Evolutionary conservation across 1,139 yeast genomes (phyloP).

Genomic region (Spencermartinsiella ligniputridi): DNA sequence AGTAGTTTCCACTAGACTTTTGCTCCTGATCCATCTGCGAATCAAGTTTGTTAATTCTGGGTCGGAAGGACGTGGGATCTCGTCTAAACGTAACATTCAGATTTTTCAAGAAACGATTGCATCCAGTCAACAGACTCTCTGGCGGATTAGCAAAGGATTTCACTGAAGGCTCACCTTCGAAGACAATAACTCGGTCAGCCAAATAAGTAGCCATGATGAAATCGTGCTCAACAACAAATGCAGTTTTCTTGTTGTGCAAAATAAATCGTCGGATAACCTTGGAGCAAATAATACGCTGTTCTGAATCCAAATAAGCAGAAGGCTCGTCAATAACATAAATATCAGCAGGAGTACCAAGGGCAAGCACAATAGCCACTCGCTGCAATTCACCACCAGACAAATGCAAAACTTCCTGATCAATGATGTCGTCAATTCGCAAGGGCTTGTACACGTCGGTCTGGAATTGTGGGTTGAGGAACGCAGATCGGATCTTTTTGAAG

Average conservation of each 20-base stretch:
- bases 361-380: constrained; percentile 95
- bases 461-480: constrained; percentile 94
- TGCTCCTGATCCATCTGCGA: constrained; percentile 99
- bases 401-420: constrained; percentile 96
- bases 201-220: constrained; percentile 98
- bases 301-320: constrained; percentile 96
- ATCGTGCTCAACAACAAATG: constrained; percentile 98
- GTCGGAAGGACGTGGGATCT: constrained; percentile 96
- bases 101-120: constrained; percentile 94
- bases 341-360: constrained; percentile 93
- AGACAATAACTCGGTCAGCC: constrained; percentile 97
- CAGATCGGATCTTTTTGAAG: constrained; percentile 91
- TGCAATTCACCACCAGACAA: constrained; percentile 99
- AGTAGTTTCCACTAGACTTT: constrained; percentile 84
- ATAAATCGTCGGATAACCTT: constrained; percentile 97
- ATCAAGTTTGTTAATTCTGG: constrained; percentile 94
- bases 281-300: constrained; percentile 98
- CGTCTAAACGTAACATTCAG: constrained; percentile 98
- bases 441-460: constrained; percentile 98
- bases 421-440: constrained; percentile 83
- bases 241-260: constrained; percentile 94
- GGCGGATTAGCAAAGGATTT: constrained; percentile 81
- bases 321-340: constrained; percentile 97
- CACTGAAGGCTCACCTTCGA: constrained; percentile 89
- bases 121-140: constrained; percentile 90